Base-by-base conservation (phyloP, 1,284 basidiomycete species). In the Xerocomus subilludens region DNA sequence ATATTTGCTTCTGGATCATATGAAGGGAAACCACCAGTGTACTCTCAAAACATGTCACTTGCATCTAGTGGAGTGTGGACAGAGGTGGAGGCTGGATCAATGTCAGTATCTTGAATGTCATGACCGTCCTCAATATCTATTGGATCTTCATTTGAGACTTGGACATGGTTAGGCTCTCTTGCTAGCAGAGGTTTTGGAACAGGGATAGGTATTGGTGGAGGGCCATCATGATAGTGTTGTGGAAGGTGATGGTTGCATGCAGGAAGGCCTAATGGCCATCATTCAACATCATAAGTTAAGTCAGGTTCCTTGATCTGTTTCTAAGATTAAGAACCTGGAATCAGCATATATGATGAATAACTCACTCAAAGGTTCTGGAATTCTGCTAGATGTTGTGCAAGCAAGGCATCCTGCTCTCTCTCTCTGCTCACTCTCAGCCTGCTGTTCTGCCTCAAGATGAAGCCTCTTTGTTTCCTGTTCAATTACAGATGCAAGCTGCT, bases 1-100 rank as follows among this genome's bases (percentile, higher is more conserved):
- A 49, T 32, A 0, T 11, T 32, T 27, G 27, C 36, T 42, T 72
- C 59, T 3, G 67, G 74, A 58, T 74, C 64, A 64, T 69, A 71
- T 13, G 64, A 47, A 4, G 64, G 70, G 35, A 72, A 69, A 11
- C 23, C 23, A 32, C 55, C 30, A 8, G 23, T 9, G 18, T 75
- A 72, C 35, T 60, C 21, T 27, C 35, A 51, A 23, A 67, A 73
- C 2, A 70, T 2, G 9, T 66, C 32, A 30, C 62, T 38, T 13
- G 36, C 51, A 63, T 62, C 58, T 13, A 20, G 42, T 13, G 42
- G 10, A 3, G 42, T 42, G 20, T 20, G 20, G 42, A 42, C 13
- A 20, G 42, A 42, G 20, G 42, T 42, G 42, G 42, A 20, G 42
- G 20, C 20, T 4, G 42, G 42, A 42, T 42, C 42, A 13, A 13